These are phyloP conservation scores for Thyridium curvatum DNA, from an alignment of 2,329 filamentous ascomycete genomes.

Conservation along the genomic window DNA sequence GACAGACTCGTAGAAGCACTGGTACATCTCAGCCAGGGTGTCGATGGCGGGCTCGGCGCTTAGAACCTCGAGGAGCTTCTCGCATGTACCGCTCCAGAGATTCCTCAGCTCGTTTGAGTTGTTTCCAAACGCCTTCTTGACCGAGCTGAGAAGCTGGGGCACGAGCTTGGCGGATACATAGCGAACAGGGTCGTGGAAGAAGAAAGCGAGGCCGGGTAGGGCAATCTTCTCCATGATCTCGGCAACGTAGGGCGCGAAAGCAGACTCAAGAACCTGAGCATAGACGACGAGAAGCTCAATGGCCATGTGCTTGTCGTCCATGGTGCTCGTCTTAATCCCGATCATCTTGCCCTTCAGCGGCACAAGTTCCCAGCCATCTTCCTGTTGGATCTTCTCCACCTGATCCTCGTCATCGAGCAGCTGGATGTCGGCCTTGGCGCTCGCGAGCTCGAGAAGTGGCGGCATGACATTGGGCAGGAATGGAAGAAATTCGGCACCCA, in stretches of 20 bases:
- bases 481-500: constrained; percentile 84
- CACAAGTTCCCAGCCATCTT: constrained; percentile 96
- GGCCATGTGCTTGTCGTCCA: constrained; percentile 99
- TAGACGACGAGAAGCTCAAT: constrained; percentile 98
- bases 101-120: constrained; percentile 72
- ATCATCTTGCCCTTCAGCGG: constrained; percentile 97
- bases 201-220: constrained; percentile 88
- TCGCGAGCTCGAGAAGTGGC: constrained; percentile 81
- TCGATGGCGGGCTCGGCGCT: constrained; percentile 93
- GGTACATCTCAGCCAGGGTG: constrained; percentile 96
- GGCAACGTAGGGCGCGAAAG: constrained; percentile 85
- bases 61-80: constrained; percentile 88
- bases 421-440: constrained; percentile 95
- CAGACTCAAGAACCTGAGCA: constrained; percentile 86
- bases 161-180: constrained; percentile 93
- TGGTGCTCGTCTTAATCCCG: constrained; percentile 91
- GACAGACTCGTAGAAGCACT: constrained; percentile 98
- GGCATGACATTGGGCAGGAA: constrained; percentile 94
- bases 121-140: constrained; percentile 84
- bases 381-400: constrained; percentile 84
- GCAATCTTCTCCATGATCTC: constrained; percentile 97
- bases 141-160: constrained; percentile 85
- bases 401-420: constrained; percentile 92
- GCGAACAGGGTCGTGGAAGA: constrained; percentile 97
- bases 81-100: constrained; percentile 79